These are phyloP conservation scores for Neofusicoccum sp. DNA, from an alignment of 2,329 filamentous ascomycete genomes.

Conservation along the genomic window DNA sequence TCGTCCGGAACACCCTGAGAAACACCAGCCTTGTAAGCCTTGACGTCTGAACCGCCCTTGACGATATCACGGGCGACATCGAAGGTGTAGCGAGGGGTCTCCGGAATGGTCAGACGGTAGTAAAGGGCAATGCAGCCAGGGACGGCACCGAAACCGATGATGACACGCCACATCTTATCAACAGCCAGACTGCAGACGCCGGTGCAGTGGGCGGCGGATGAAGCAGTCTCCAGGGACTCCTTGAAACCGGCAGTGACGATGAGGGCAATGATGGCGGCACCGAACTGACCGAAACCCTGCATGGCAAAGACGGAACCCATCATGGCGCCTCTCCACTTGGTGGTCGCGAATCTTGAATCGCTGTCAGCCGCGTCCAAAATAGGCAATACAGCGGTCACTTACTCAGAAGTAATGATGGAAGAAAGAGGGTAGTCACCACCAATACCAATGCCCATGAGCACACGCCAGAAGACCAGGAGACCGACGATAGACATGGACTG, in stretches of 20 bases:
- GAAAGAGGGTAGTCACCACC: conserved; percentile 81
- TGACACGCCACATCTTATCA: conserved; percentile 84
- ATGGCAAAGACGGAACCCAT: conserved; percentile 86
- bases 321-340: conserved; percentile 84
- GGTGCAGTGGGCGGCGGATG: conserved; percentile 59
- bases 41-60: conserved; percentile 71
- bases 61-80: conserved; percentile 76
- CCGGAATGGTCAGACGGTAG: conserved; percentile 83
- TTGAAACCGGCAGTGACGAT: conserved; percentile 75
- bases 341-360: conserved; percentile 66
- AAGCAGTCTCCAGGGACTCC: conserved; percentile 58
- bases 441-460: conserved; percentile 44
- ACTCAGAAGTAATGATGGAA: conserved; percentile 81
- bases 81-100: conserved; percentile 87
- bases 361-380: background rate
- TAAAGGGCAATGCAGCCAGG: conserved; percentile 82
- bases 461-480: conserved; percentile 44
- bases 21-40: conserved; percentile 72
- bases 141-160: conserved; percentile 80
- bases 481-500: conserved; percentile 39
- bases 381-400: conserved; percentile 27
- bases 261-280: conserved; percentile 73
- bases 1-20: conserved; percentile 67
- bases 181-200: conserved; percentile 69
- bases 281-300: conserved; percentile 82